These are phyloP conservation scores for Rhynchosporium secalis DNA, from an alignment of 2,329 filamentous ascomycete genomes.

Conservation along the genomic window DNA sequence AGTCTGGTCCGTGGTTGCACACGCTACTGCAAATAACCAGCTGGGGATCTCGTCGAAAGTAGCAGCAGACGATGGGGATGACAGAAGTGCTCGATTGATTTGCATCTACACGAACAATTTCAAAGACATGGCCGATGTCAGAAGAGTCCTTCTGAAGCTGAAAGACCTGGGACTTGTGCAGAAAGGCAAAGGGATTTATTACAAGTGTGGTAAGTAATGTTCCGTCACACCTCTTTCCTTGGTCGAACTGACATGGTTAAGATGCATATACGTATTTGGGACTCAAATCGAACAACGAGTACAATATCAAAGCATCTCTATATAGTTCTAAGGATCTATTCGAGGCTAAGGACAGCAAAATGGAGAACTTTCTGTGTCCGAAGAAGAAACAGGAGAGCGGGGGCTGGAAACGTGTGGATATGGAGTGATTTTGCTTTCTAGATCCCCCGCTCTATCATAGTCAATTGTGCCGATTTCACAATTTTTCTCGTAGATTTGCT, in stretches of 20 bases:
- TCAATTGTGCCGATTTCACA: background rate
- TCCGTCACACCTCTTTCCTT: background rate
- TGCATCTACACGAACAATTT: slow-evolving; percentile 81
- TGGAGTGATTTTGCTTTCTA: slow-evolving; percentile 22
- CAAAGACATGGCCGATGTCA: slow-evolving; percentile 65
- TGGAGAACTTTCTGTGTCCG: slow-evolving; percentile 28
- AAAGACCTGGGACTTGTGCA: slow-evolving; percentile 57
- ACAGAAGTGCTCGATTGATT: slow-evolving; percentile 56
- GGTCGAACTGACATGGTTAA: slow-evolving; percentile 34
- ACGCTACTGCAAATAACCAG: slow-evolving; percentile 65
- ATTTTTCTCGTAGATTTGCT: background rate
- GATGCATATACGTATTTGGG: slow-evolving; percentile 70
- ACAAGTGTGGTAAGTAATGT: slow-evolving; percentile 55
- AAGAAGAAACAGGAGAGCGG: slow-evolving; percentile 25
- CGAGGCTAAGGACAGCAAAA: slow-evolving; percentile 22
- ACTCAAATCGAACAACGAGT: slow-evolving; percentile 60
- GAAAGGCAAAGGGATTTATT: slow-evolving; percentile 61
- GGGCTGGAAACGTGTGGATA: slow-evolving; percentile 23
- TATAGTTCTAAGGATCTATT: slow-evolving; percentile 50
- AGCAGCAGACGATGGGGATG: slow-evolving; percentile 51
- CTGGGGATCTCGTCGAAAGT: slow-evolving; percentile 76
- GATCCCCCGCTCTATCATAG: background rate
- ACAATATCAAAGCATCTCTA: slow-evolving; percentile 60
- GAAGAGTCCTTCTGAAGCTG: slow-evolving; percentile 63
- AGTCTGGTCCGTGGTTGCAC: slow-evolving; percentile 66